Base-by-base conservation (phyloP, 495 filamentous ascomycete genomes). In the Sphaerosporella brunnea region DNA sequence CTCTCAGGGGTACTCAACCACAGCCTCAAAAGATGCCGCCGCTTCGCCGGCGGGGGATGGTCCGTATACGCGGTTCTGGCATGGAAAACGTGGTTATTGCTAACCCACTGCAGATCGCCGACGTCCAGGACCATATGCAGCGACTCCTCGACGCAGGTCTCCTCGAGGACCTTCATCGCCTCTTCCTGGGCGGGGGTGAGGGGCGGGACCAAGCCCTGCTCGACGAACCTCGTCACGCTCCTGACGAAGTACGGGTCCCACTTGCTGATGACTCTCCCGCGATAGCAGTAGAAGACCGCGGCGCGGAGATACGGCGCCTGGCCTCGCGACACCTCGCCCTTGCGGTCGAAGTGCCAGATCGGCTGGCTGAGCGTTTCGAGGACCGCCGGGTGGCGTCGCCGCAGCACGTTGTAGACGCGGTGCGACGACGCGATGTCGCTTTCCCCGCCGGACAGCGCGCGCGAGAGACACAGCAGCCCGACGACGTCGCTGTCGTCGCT, bases 261-360 rank as follows among this genome's bases (percentile, higher is more conserved):
- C 67, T 78, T 83, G 58, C 55, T 65, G 53, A 72, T 72, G 4
- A 75, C 56, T 7, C 70, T 65, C 8, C 55, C 64, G 38, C 71
- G 64, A 11, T 77, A 84, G 1, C 86, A 66, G 60, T 84, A 92
- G 32, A 93, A 69, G 2, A 93, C 75, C 21, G 73, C 72, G 19
- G 75, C 75, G 24, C 72, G 70, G 59, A 88, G 81, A 57, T 73
- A 94, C 44, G 78, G 75, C 30, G 86, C 75, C 63, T 93, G 68
- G 23, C 81, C 84, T 30, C 69, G 66, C 26, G 71, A 77, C 1
- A 72, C 75, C 66, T 93, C 86, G 36, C 86, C 86, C 64, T 94
- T 94, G 51, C 85, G 82, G 62, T 94, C 86, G 59, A 94, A 90
- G 65, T 90, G 92, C 85, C 86, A 94, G 54, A 80, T 75, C 0